A percentile compares a stretch with the other conserved stretches of the same genome.
Conservation (phyloP, 2,329 filamentous ascomycete species). For the Neopestalotiopsis rosae region DNA sequence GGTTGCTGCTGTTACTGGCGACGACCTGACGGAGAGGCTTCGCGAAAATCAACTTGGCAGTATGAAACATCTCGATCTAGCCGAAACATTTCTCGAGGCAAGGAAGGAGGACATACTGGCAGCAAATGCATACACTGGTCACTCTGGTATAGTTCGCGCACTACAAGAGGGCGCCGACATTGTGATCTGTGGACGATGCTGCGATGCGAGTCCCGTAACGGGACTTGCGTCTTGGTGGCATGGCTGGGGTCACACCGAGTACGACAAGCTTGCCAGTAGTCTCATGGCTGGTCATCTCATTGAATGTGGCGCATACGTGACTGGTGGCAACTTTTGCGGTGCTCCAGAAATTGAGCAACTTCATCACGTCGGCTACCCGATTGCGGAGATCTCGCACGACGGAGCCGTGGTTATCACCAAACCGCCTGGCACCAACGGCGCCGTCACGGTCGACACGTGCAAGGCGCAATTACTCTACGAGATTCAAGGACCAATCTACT, state of each 20-base stretch:
- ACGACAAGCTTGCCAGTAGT: slow-evolving; percentile 46
- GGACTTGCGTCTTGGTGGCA: slow-evolving; percentile 51
- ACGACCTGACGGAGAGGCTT: slow-evolving; percentile 43
- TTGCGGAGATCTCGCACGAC: slow-evolving; percentile 15
- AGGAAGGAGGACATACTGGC: slow-evolving; percentile 1
- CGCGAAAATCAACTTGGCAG: neutral
- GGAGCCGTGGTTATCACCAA: slow-evolving; percentile 23
- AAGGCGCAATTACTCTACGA: slow-evolving; percentile 50
- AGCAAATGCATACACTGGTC: slow-evolving; percentile 53
- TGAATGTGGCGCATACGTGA: slow-evolving; percentile 48
- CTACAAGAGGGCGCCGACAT: slow-evolving; percentile 42
- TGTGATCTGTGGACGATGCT: slow-evolving; percentile 43
- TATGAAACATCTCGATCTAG: slow-evolving; percentile 3
- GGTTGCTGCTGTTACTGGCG: slow-evolving; percentile 50
- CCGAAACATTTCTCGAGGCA: neutral
- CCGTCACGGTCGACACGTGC: slow-evolving; percentile 35
- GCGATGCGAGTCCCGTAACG: slow-evolving; percentile 49
- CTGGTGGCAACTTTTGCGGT: slow-evolving; percentile 51
- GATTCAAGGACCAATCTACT: slow-evolving; percentile 48
- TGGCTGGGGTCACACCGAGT: slow-evolving; percentile 45
- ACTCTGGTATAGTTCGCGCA: slow-evolving; percentile 42
- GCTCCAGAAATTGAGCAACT: slow-evolving; percentile 37
- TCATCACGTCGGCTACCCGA: slow-evolving; percentile 27
- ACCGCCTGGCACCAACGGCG: slow-evolving; percentile 26
- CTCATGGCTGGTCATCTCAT: slow-evolving; percentile 49